A percentile compares a stretch with the other conserved stretches of the same genome.
Conservation (phyloP, 306 rosid species). For the Dryas alaskensis region DNA sequence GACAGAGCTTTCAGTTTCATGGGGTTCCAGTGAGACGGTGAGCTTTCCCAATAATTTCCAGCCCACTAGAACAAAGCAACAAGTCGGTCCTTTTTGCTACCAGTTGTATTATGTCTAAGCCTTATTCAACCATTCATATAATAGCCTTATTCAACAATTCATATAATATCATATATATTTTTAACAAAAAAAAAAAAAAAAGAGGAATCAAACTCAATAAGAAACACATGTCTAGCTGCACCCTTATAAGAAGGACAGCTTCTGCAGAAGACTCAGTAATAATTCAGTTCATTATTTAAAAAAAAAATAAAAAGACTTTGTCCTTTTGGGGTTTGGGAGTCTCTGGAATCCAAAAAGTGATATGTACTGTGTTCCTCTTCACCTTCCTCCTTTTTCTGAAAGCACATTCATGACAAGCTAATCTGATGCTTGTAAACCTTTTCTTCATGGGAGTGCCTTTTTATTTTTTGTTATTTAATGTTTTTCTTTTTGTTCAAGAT, state of each 20-base stretch:
- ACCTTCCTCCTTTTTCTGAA: neutral
- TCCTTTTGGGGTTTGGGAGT: neutral
- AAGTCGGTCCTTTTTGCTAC: neutral
- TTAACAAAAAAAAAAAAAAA: no score
- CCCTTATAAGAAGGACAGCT: neutral
- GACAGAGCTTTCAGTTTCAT: neutral
- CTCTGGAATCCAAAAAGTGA: conserved; percentile 10
- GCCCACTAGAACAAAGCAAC: no score
- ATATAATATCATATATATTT: neutral
- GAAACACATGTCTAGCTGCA: conserved; percentile 1
- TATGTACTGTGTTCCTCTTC: neutral
- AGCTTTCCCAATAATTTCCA: neutral
- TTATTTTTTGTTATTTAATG: neutral
- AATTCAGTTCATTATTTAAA: neutral
- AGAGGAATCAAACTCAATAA: neutral
- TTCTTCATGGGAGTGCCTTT: neutral
- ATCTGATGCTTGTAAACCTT: neutral
- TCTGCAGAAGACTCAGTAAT: neutral
- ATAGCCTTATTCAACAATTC: neutral
- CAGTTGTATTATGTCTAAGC: no score
- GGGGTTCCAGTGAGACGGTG: neutral
- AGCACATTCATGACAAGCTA: neutral
- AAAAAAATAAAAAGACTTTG: neutral
- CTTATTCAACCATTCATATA: neutral
- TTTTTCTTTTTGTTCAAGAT: neutral